These are phyloP conservation scores for Alternaria sp. DNA, from an alignment of 2,329 filamentous ascomycete species.

Conservation along the genomic window DNA sequence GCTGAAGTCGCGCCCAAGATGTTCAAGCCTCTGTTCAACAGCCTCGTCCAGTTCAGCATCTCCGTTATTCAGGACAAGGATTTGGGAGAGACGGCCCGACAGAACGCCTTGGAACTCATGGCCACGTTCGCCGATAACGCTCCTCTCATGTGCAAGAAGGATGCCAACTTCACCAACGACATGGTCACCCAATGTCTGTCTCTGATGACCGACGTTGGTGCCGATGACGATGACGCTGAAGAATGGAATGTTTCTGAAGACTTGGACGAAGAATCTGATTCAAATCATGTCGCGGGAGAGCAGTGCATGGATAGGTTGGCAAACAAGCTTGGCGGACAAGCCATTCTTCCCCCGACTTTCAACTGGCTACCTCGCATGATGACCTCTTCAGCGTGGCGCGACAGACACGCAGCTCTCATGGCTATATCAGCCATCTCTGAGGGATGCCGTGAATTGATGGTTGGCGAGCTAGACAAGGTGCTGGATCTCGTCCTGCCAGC, in stretches of 20 bases:
- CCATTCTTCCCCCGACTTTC: constrained; percentile 92
- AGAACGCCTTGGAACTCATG: constrained; percentile 97
- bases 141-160: constrained; percentile 93
- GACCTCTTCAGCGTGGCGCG: constrained; percentile 91
- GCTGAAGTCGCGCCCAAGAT: constrained; percentile 95
- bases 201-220: constrained; percentile 95
- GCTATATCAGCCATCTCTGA: constrained; percentile 98
- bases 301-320: constrained; percentile 98
- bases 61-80: constrained; percentile 97
- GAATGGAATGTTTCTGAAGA: constrained; percentile 96
- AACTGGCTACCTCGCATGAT: constrained; percentile 98
- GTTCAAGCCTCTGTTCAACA: constrained; percentile 95
- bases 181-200: constrained; percentile 99
- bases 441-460: constrained; percentile 94
- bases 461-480: constrained; percentile 91
- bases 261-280: constrained; percentile 95
- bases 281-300: constrained; percentile 96
- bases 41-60: constrained; percentile 90
- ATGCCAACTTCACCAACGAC: constrained; percentile 86
- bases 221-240: constrained; percentile 90
- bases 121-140: constrained; percentile 96
- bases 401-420: constrained; percentile 96
- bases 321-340: constrained; percentile 94
- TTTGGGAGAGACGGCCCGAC: constrained; percentile 84
- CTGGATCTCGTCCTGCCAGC: constrained; percentile 94